phyloP scores from a whole-genome alignment of 1,139 yeast species.

The Lodderomyces metapsilosis region DNA sequence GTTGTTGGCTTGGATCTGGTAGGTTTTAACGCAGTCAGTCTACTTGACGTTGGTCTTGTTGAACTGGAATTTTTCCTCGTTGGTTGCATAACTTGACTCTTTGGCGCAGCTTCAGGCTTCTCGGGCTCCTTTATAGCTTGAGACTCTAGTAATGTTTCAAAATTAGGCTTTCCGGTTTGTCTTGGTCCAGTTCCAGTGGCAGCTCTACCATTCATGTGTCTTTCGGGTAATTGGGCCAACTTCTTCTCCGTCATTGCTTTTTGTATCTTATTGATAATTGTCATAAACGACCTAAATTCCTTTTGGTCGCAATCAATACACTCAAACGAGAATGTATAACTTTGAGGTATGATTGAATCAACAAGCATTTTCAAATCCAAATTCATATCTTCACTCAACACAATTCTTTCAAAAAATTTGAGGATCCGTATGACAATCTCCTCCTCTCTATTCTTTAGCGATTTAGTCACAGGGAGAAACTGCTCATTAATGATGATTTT shows the following conservation, averaged over 20 bases:
- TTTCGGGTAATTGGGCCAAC: slow-evolving; percentile 24
- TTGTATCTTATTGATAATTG: slow-evolving; percentile 29
- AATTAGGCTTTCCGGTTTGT: slow-evolving; percentile 14
- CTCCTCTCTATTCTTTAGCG: slow-evolving; percentile 76
- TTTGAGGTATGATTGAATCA: slow-evolving; percentile 39
- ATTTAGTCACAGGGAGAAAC: slow-evolving; percentile 69
- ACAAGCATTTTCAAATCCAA: slow-evolving; percentile 37
- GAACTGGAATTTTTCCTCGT: slow-evolving; percentile 7
- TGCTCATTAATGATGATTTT: slow-evolving; percentile 72
- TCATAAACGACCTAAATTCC: slow-evolving; percentile 36
- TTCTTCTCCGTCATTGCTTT: slow-evolving; percentile 28
- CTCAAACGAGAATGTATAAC: slow-evolving; percentile 38
- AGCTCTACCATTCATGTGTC: slow-evolving; percentile 13
- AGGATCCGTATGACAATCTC: slow-evolving; percentile 59
- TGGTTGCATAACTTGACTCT: slow-evolving; percentile 16
- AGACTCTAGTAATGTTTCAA: slow-evolving; percentile 33
- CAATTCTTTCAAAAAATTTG: slow-evolving; percentile 48
- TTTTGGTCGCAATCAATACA: slow-evolving; percentile 39
- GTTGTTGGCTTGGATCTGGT: not conserved
- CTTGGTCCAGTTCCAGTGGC: slow-evolving; percentile 6
- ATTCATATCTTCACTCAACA: slow-evolving; percentile 35
- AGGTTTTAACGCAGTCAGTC: slow-evolving; percentile 1
- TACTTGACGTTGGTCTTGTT: not conserved
- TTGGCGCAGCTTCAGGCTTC: slow-evolving; percentile 14
- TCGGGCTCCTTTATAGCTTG: slow-evolving; percentile 26